Base-by-base conservation (phyloP, 2,329 filamentous ascomycete species). In the Fusarium algeriense region DNA sequence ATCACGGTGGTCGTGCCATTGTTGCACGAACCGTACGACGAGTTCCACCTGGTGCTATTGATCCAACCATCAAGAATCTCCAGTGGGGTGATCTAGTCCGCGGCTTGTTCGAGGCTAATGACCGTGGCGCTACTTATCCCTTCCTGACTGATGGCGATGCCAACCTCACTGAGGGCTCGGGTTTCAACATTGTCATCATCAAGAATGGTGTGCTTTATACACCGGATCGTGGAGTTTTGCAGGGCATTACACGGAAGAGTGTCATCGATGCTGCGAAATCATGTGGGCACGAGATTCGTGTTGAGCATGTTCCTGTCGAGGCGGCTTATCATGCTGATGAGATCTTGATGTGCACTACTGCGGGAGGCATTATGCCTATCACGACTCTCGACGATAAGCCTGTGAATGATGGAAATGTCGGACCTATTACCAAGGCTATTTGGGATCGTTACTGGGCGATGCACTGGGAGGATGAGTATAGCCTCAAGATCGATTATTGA, bases 351-450 rank as follows among this genome's bases (percentile, higher is more conserved):
- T 86, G 81, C 64, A 87, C 85, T 0, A 87, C 85, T 17, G 85
- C 85, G 0, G 85, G 85, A 2, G 85, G 85, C 0, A 81, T 87
- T 20, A 87, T 87, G 85, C 85, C 85, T 1, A 85, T 87, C 30
- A 85, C 83, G 0, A 64, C 57, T 0, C 75, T 87, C 5, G 85
- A 87, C 70, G 84, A 81, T 0, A 69, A 80, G 55, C 78, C 79
- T 0, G 76, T 87, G 0, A 79, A 78, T 4, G 78, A 78, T 58
- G 85, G 84, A 1, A 80, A 82, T 70, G 60, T 86, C 30, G 85
- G 85, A 0, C 78, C 81, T 3, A 74, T 87, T 15, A 86, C 85
- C 1, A 81, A 77, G 75, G 78, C 73, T 54, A 86, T 87, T 26
- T 87, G 85, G 84, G 85, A 87, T 76, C 75, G 69, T 3, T 87